Conservation (phyloP, 2,329 filamentous ascomycete genomes). For the Aspergillus tanneri region DNA sequence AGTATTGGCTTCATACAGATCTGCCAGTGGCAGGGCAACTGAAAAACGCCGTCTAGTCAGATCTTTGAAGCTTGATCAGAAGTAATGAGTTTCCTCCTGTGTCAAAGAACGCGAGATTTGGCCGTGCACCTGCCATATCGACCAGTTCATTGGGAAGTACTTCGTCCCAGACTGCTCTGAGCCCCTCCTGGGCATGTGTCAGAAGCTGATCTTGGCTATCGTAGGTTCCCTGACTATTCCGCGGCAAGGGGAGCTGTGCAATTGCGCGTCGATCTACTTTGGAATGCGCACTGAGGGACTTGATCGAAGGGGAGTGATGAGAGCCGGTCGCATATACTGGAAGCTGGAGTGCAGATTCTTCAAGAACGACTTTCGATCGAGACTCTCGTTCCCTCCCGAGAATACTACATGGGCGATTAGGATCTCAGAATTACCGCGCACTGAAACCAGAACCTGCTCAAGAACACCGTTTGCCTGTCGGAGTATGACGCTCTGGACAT, state of each 20-base stretch:
- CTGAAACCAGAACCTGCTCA: not conserved
- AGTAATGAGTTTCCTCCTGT: conserved; percentile 4
- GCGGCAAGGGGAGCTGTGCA: conserved; percentile 24
- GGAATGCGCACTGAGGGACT: conserved; percentile 21
- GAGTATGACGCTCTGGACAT: conserved; percentile 40
- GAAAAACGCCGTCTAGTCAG: not conserved
- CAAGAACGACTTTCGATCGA: conserved; percentile 15
- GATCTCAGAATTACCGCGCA: not conserved
- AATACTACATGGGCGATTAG: conserved; percentile 1
- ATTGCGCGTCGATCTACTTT: conserved; percentile 28
- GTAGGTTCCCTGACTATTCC: no score
- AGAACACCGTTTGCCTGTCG: conserved; percentile 18
- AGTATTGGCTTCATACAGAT: not conserved
- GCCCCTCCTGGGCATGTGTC: not conserved
- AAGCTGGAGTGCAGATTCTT: conserved; percentile 30
- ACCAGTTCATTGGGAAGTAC: not conserved
- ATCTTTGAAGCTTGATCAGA: not conserved
- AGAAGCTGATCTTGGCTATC: not conserved
- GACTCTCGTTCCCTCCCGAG: not conserved
- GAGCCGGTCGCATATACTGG: conserved; percentile 37
- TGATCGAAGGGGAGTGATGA: conserved; percentile 22
- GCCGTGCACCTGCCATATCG: not conserved
- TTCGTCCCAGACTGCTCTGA: not conserved
- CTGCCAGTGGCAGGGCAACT: not conserved
- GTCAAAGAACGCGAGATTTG: conserved; percentile 2